Evolutionary conservation across 2,329 filamentous ascomycete genomes (phyloP), one percentile per base, ranked within the genome.

Genomic region (Pseudocercospora vitis): DNA sequence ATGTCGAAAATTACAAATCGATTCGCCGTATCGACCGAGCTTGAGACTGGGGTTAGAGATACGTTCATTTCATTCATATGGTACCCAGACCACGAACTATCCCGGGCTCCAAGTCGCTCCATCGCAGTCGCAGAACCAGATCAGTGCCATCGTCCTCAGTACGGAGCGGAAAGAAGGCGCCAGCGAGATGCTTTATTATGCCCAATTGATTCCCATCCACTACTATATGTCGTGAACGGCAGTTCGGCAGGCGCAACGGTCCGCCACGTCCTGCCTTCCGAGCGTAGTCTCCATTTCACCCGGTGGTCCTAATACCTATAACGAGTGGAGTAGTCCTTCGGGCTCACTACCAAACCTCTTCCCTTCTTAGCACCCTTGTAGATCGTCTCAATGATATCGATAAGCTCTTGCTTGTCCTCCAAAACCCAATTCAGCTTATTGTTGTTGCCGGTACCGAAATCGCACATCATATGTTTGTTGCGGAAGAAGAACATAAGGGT

Each of bases 291-390:
- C 4, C 14, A 11, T n/a, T 16, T 2, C 7, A 16, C 21, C 16
- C 28, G 39, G n/a, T n/a, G n/a, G n/a, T n/a, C 45, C 52, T 62
- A 88, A 68, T 88, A 88, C 53, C 85, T 76, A 66, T 87, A 88
- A 66, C 85, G 77, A 1, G 85, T 88, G 29, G 83, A 86, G 66
- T 87, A 87, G 70, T 85, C 91, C 79, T 97, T 99, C 1, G 92
- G 94, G 69, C 90, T 95, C 62, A 97, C 91, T 33, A 99, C 94
- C 64, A 99, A 76, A 87, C 95, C 94, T 49, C 92, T 81, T 0
- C 95, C 94, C 77, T 99, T 99, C 81, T 96, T 97, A 26, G 94
- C 94, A n/a, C 94, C 94, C 55, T 91, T 86, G 71, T 97, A 99
- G 57, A 99, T 91, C 3, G 91, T 96, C 79, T 99, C 94, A 68